Evolutionary conservation across 2,329 filamentous ascomycete genomes (phyloP).

Genomic region (Botryotinia calthae): DNA sequence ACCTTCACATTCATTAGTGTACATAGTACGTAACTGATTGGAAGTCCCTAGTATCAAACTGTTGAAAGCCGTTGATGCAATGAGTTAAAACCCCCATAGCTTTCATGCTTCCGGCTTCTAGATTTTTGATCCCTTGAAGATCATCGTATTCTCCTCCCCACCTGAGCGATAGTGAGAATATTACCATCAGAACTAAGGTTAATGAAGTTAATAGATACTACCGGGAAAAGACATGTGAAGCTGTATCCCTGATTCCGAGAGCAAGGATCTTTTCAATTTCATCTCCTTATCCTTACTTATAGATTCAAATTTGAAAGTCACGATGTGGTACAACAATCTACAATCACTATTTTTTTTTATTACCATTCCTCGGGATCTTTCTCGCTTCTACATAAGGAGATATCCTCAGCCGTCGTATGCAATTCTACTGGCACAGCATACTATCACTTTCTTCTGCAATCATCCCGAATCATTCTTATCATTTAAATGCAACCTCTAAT

Average conservation of each 20-base stretch:
- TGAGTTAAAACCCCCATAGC: conserved; percentile 6
- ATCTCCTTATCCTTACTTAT: conserved; percentile 7
- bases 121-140: conserved; percentile 9
- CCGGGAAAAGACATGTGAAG: conserved; percentile 9
- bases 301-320: conserved; percentile 14
- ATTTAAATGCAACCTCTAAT: conserved; percentile 1
- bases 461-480: conserved; percentile 12
- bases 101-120: conserved; percentile 15
- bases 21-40: conserved; percentile 15
- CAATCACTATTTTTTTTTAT: background rate
- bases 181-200: background rate
- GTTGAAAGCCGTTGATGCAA: conserved; percentile 13
- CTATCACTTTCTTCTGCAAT: conserved; percentile 8
- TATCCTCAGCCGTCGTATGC: conserved; percentile 17
- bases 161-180: background rate
- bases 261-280: conserved; percentile 4
- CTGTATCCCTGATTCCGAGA: conserved; percentile 12
- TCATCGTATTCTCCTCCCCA: conserved; percentile 14
- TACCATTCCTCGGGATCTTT: conserved; percentile 17
- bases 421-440: conserved; percentile 15
- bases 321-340: conserved; percentile 13
- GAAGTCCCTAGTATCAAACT: background rate
- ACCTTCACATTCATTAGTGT: background rate
- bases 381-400: conserved; percentile 15
- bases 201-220: background rate